Base-by-base conservation (phyloP, 352 stramenopile genomes). In the Blastocystis sp. region DNA sequence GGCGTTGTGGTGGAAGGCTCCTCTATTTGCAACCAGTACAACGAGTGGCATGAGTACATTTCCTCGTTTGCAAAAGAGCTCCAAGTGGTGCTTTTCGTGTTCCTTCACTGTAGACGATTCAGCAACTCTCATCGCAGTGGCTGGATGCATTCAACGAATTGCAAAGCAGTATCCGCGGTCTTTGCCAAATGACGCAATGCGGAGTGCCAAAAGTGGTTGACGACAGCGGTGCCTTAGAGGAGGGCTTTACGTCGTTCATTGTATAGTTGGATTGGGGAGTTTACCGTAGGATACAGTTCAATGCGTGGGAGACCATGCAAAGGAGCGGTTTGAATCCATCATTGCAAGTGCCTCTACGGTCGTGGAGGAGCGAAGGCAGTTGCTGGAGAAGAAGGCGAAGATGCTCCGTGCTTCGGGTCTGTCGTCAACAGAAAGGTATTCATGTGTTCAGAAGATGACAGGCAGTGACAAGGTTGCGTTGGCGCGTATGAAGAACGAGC, bases 1-100 rank as follows among this genome's bases (percentile, higher is more conserved):
- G 71, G 71, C 10, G 5, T 81, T 41, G 71, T 81, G 41, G 34
- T 81, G 28, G 71, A 81, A 65, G 71, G 71, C 64, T 81, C 71
- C 5, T 62, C 56, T 2, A 23, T 81, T 45, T 67, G 71, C 53
- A 65, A 62, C 21, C 40, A 81, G 17, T 81, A 81, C 3, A 38
- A 40, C 21, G 43, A 81, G 7, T 81, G 71, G 71, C 64, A 38
- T 60, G n/a, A 62, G 23, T 19, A 48, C 38, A 59, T 81, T 38
- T 34, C 34, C 10, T 52, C 48, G 19, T 40, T 65, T 23, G 19
- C 71, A 41, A 38, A 56, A 11, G 71, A 81, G n/a, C 45, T 81
- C 10, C 23, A 52, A 23, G 71, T 81, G 66, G 9, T 23, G 48
- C 45, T 65, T 23, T 28, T 43, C 21, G 28, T 23, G 34, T 65